A percentile compares a stretch with the other conserved stretches of the same genome.
Evolutionary conservation across 2,329 filamentous ascomycete species (phyloP).

Genomic region (Biscogniauxia mediterranea): DNA sequence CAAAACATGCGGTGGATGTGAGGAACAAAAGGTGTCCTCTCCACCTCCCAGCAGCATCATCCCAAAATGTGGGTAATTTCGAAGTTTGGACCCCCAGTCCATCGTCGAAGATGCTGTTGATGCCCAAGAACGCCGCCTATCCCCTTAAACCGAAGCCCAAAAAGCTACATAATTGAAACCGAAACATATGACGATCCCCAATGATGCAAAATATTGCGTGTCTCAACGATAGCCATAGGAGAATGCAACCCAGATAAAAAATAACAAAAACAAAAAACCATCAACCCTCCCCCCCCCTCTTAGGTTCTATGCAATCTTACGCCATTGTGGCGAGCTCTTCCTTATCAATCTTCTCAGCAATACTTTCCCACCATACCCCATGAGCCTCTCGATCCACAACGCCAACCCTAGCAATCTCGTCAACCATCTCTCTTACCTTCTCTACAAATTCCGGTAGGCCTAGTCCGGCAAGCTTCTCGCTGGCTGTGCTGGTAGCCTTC

Average conservation of each 20-base stretch:
- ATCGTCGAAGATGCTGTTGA: neutral
- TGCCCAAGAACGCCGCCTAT: neutral
- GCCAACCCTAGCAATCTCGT: constrained; percentile 63
- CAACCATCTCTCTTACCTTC: constrained; percentile 66
- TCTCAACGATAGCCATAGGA: neutral
- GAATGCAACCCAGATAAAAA: constrained; percentile 10
- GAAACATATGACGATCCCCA: neutral
- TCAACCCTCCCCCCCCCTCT: neutral
- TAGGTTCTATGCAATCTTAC: constrained; percentile 14
- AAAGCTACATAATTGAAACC: neutral
- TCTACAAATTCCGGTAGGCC: constrained; percentile 73
- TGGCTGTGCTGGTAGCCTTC: constrained; percentile 64
- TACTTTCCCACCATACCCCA: constrained; percentile 67
- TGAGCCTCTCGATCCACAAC: constrained; percentile 67
- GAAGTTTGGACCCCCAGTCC: neutral
- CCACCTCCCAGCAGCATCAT: neutral
- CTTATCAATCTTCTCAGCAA: constrained; percentile 55
- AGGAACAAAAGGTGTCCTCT: neutral
- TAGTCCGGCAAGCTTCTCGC: constrained; percentile 66
- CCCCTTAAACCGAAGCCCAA: neutral
- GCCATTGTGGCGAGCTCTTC: constrained; percentile 30
- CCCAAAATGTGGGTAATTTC: neutral
- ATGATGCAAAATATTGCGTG: neutral
- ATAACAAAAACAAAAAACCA: constrained; percentile 8
- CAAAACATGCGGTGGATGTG: neutral